Evolutionary conservation across 1,284 basidiomycete species (phyloP).

Genomic region (Ustilago xerochloae): DNA sequence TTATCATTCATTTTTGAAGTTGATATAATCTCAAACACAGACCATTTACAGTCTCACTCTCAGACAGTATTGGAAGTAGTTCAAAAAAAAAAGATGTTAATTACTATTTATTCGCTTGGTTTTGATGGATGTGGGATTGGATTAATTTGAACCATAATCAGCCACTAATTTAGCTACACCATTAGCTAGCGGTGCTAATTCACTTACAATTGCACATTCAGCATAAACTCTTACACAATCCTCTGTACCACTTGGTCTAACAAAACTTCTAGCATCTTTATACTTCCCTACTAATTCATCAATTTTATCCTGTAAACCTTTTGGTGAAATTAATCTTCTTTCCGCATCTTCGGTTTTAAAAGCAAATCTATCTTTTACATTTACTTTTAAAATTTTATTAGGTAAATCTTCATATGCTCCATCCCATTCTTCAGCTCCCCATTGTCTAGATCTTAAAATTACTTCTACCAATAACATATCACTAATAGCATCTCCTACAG

Average conservation of each 20-base stretch:
- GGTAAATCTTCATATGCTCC: conserved; percentile 92
- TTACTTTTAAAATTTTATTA: conserved; percentile 95
- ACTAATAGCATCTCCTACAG: conserved; percentile 95
- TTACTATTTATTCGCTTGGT: too few relatives aligned
- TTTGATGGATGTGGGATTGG: not conserved
- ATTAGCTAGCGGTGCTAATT: conserved; percentile 74
- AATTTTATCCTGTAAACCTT: conserved; percentile 84
- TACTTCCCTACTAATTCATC: conserved; percentile 85
- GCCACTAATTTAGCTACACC: conserved; percentile 58
- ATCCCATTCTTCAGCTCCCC: conserved; percentile 83
- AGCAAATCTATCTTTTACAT: conserved; percentile 82
- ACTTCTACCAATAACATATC: conserved; percentile 96
- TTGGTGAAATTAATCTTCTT: conserved; percentile 82
- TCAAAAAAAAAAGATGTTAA: not conserved
- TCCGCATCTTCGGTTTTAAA: conserved; percentile 97
- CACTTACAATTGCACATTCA: conserved; percentile 80
- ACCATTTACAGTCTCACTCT: too few relatives aligned
- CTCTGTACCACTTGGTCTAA: conserved; percentile 96
- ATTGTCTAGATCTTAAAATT: conserved; percentile 78
- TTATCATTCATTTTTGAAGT: too few relatives aligned
- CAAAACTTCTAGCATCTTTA: conserved; percentile 88
- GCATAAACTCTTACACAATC: conserved; percentile 98
- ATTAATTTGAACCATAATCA: conserved; percentile 31
- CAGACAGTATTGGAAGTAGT: too few relatives aligned
- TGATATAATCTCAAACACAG: too few relatives aligned